These are phyloP conservation scores for Annulohypoxylon nitens DNA, from an alignment of 495 filamentous ascomycete species.

Conservation along the genomic window DNA sequence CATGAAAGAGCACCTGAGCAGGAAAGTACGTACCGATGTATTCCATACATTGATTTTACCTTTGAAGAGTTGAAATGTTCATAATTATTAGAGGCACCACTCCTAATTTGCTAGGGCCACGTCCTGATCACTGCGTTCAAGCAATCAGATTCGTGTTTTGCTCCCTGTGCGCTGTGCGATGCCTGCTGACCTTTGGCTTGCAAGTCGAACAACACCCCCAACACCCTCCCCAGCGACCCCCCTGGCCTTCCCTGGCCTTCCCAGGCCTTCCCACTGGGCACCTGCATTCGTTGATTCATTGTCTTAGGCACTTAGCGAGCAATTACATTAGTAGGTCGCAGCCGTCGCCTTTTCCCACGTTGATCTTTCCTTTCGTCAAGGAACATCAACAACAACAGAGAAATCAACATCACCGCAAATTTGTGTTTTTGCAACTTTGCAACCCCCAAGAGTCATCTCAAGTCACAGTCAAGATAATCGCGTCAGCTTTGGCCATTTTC, in stretches of 20 bases:
- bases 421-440: conserved; percentile 43
- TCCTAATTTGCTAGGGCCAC: conserved; percentile 35
- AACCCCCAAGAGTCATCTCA: conserved; percentile 62
- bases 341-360: conserved; percentile 37
- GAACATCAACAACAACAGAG: conserved; percentile 58
- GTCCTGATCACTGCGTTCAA: conserved; percentile 18
- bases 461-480: conserved; percentile 68
- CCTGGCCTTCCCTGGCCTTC: too few species aligned
- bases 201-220: conserved; percentile 32
- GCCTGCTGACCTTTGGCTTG: conserved; percentile 33
- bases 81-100: conserved; percentile 41
- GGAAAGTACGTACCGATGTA: conserved; percentile 11
- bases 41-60: background rate
- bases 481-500: conserved; percentile 63
- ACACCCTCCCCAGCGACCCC: conserved; percentile 28
- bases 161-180: conserved; percentile 43
- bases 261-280: too few species aligned
- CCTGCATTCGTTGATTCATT: conserved; percentile 15
- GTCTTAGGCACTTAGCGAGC: conserved; percentile 30
- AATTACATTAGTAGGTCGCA: conserved; percentile 48
- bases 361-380: conserved; percentile 57
- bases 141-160: conserved; percentile 38
- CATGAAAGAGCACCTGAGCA: too few species aligned
- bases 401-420: conserved; percentile 57
- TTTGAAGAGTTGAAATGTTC: background rate